Evolutionary conservation across 495 filamentous ascomycete species (phyloP), one percentile per base, ranked within the genome.

Genomic region (Hypoxylon trugodes): DNA sequence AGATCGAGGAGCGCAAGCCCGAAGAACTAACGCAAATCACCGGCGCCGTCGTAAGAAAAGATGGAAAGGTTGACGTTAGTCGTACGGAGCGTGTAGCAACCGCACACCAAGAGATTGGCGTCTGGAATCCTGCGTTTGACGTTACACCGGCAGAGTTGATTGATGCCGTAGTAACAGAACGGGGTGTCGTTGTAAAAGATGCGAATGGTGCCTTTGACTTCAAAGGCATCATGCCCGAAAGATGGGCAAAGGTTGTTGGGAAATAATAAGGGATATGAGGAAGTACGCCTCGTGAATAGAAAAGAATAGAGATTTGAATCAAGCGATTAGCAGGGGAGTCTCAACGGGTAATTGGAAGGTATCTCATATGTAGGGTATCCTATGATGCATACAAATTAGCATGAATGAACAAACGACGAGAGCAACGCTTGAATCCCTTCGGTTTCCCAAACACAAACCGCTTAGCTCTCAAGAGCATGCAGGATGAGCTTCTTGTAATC

Each of bases 91-190:
- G 87, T 21, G 84, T 98, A 13, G 84, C 85, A 37, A 93, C 91
- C 48, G 95, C 94, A 6, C 90, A 96, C 24, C 82, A 88, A 61
- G 84, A 85, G 1, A 95, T 96, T 38, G 78, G 79, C 38, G 91
- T 97, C 16, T 98, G 94, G 91, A 98, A 98, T 69, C 95, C 96
- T 22, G 89, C 92, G 15, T 98, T 98, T 69, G 95, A 98, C 73
- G 89, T 98, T 22, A 98, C 95, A 1, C 94, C 95, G 0, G 79
- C 87, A 25, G 81, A 82, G 38, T 78, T 97, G 22, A 96, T 98
- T 59, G 96, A 98, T 77, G 93, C 89, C 5, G 90, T 98, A 64
- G 89, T 97, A 48, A 98, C 95, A 0, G 95, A 98, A 77, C 85
- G 89, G 54, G 94, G 95, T 3, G 90, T 96, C 12, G 86, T 92